Evolutionary conservation across 1,139 yeast species (phyloP).

Genomic region (Sugiyamaella pinicola): DNA sequence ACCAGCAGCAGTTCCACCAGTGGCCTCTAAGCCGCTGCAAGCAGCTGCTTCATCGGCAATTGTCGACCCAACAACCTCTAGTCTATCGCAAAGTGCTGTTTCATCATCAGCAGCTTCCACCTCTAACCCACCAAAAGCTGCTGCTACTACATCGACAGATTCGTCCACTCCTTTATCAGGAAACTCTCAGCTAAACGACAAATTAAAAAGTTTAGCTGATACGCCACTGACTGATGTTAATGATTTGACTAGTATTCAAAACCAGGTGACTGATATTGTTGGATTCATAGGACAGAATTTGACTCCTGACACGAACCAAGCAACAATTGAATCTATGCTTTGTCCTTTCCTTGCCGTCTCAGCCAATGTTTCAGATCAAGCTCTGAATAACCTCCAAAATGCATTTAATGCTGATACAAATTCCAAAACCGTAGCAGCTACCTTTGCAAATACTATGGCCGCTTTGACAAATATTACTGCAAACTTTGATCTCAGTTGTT

Average conservation of each 20-base stretch:
- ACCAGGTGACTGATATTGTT: conserved; percentile 10
- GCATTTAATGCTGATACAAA: conserved; percentile 1
- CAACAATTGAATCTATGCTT: conserved; percentile 12
- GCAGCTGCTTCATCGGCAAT: neutral
- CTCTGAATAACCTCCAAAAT: conserved; percentile 1
- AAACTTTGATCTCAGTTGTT: conserved; percentile 17
- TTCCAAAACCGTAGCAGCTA: conserved; percentile 14
- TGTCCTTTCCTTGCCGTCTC: conserved; percentile 18
- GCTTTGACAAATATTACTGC: conserved; percentile 10
- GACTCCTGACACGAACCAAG: neutral
- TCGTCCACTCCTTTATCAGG: neutral
- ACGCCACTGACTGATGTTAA: conserved; percentile 1
- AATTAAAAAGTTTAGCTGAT: conserved; percentile 2
- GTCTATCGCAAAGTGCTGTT: neutral
- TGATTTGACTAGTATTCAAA: neutral
- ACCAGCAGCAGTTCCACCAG: neutral
- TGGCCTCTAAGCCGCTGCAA: neutral
- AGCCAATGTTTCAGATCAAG: conserved; percentile 11
- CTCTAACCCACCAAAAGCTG: neutral
- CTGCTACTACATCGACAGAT: neutral
- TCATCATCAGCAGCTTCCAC: neutral
- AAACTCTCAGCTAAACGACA: conserved; percentile 9
- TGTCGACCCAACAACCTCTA: neutral
- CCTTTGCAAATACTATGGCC: conserved; percentile 17
- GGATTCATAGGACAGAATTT: conserved; percentile 1